These are phyloP conservation scores for Aspergillus sp. DNA, from an alignment of 2,329 filamentous ascomycete genomes.

Conservation along the genomic window DNA sequence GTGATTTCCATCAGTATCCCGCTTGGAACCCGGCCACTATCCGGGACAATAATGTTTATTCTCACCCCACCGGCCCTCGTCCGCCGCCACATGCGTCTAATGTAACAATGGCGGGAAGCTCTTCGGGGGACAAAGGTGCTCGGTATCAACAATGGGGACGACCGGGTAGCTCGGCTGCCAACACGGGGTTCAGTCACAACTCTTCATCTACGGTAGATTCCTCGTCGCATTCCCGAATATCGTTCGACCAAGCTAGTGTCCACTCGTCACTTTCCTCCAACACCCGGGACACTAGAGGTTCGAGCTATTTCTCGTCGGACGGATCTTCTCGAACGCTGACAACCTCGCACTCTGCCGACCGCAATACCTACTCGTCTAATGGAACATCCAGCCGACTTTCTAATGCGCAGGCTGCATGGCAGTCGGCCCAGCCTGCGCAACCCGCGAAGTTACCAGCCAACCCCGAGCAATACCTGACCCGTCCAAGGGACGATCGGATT, in stretches of 20 bases:
- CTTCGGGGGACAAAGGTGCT: slow-evolving; percentile 67
- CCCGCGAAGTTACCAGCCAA: slow-evolving; percentile 34
- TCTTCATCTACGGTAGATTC: slow-evolving; percentile 60
- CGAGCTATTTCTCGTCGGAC: slow-evolving; percentile 60
- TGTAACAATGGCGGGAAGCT: slow-evolving; percentile 70
- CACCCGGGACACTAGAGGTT: slow-evolving; percentile 59
- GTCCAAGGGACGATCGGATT: slow-evolving; percentile 63
- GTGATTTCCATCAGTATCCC: slow-evolving; percentile 89
- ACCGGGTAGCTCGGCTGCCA: slow-evolving; percentile 58
- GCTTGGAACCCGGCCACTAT: slow-evolving; percentile 62
- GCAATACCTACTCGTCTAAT: slow-evolving; percentile 30
- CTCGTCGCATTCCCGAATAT: slow-evolving; percentile 57
- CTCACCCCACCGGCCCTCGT: slow-evolving; percentile 63
- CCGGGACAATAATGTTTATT: slow-evolving; percentile 52
- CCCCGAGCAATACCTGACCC: slow-evolving; percentile 44
- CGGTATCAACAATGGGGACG: slow-evolving; percentile 78
- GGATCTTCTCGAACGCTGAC: slow-evolving; percentile 49
- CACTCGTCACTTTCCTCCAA: slow-evolving; percentile 63
- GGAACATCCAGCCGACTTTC: slow-evolving; percentile 33
- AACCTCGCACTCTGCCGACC: slow-evolving; percentile 39
- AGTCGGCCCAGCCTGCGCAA: slow-evolving; percentile 27
- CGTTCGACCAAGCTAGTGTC: slow-evolving; percentile 66
- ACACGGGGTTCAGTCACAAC: slow-evolving; percentile 56
- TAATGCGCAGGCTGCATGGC: slow-evolving; percentile 33
- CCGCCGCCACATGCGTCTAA: slow-evolving; percentile 58